Conservation (phyloP, 768 basidiomycete genomes). For the Boletus sensibilis region DNA sequence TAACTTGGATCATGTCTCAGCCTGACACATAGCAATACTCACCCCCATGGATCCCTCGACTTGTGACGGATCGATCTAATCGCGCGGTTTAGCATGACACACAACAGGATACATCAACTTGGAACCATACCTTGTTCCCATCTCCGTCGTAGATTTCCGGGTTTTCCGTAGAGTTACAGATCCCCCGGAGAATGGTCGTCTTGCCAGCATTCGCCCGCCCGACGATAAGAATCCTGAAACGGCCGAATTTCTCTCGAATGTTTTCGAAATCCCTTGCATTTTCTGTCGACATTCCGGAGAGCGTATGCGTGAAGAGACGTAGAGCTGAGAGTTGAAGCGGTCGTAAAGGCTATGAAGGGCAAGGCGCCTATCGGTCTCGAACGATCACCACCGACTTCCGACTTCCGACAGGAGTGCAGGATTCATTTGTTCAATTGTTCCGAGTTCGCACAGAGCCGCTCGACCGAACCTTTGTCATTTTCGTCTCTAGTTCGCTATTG, state of each 20-base stretch:
- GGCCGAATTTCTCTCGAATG: not conserved
- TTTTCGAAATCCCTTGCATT: not conserved
- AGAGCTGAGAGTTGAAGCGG: not conserved
- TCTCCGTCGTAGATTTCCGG: constrained; percentile 7
- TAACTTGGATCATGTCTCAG: no score
- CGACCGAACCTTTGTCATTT: no score
- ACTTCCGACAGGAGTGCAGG: no score
- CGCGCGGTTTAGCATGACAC: not conserved
- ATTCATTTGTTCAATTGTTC: no score
- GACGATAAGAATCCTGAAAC: not conserved
- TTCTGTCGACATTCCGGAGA: not conserved
- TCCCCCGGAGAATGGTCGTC: constrained; percentile 3
- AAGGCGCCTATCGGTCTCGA: not conserved
- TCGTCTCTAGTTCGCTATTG: constrained; percentile 15
- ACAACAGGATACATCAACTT: not conserved
- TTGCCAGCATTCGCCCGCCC: constrained; percentile 9
- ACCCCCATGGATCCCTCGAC: not conserved
- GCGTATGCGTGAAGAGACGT: not conserved
- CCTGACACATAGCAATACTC: not conserved
- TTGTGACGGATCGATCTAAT: constrained; percentile 1
- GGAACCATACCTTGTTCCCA: not conserved
- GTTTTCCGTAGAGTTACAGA: constrained; percentile 1
- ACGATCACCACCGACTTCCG: no score
- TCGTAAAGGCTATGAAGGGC: not conserved
- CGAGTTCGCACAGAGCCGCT: no score